A percentile compares a stretch with the other conserved stretches of the same genome.
These are phyloP conservation scores for Fraxinus baroniana DNA, from an alignment of 305 asterid species.

Conservation along the genomic window DNA sequence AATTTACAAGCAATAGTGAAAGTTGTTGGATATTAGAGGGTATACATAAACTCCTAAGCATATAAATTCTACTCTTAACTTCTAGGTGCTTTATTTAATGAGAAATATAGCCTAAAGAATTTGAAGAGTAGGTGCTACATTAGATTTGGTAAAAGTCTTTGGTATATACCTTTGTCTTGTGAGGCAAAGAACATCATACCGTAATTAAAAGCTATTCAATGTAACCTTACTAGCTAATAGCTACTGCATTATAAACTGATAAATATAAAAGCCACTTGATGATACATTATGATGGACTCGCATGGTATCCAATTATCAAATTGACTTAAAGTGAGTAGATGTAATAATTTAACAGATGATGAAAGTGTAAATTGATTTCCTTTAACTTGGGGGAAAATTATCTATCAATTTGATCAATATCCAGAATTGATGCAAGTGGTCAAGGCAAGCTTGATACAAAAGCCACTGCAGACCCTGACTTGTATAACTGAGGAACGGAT, in stretches of 20 bases:
- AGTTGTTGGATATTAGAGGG: not conserved
- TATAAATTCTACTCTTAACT: not conserved
- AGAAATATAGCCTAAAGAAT: constrained; percentile 5
- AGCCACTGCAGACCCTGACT: not conserved
- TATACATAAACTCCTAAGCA: not conserved
- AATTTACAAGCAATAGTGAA: constrained; percentile 4
- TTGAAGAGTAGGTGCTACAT: not conserved
- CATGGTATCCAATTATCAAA: not conserved
- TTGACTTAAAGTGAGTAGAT: not conserved
- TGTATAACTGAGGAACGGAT: not conserved
- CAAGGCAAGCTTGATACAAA: not conserved
- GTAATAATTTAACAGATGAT: not conserved
- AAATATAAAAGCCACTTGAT: not conserved
- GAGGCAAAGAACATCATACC: not conserved
- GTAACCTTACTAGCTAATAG: not conserved
- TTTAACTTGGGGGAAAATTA: not conserved
- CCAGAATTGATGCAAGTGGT: not conserved
- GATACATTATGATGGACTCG: not conserved
- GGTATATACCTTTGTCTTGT: not conserved
- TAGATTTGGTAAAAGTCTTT: not conserved
- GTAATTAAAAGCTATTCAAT: not conserved
- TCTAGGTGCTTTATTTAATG: not conserved
- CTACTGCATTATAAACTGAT: not conserved
- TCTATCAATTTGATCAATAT: not conserved
- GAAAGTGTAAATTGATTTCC: not conserved